Conservation (phyloP, 1,284 basidiomycete genomes). For the Spongispora temasekensis region DNA sequence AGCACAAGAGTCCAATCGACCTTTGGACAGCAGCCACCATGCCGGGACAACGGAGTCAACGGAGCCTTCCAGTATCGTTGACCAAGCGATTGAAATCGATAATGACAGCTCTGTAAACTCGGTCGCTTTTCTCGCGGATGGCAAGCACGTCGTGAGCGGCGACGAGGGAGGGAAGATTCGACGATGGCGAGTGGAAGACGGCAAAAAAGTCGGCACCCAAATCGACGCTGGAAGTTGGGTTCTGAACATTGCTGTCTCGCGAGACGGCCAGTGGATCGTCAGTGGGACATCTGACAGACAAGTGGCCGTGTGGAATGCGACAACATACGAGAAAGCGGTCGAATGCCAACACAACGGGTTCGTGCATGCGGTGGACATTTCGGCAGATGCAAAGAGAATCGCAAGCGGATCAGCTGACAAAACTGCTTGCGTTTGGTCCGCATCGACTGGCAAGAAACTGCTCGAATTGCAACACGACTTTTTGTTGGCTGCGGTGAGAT, state of each 20-base stretch:
- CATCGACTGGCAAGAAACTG: background rate
- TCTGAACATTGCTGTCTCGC: background rate
- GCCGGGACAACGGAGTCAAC: too few relatives aligned
- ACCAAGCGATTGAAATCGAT: too few relatives aligned
- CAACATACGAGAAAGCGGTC: background rate
- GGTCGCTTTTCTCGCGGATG: background rate
- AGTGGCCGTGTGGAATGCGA: background rate
- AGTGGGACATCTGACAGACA: background rate
- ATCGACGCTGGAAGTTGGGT: background rate
- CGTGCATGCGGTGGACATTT: background rate
- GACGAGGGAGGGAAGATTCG: background rate
- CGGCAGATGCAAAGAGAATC: background rate
- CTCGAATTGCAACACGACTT: background rate
- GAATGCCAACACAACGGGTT: background rate
- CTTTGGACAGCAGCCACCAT: too few relatives aligned
- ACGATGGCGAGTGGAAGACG: background rate
- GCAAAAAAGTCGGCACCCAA: background rate
- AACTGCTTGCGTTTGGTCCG: background rate
- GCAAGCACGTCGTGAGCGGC: background rate
- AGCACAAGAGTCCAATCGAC: too few relatives aligned
- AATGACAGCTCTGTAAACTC: too few relatives aligned
- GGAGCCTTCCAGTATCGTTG: too few relatives aligned
- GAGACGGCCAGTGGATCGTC: background rate
- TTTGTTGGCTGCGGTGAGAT: background rate
- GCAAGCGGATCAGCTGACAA: background rate